Percentiles rank a stretch among this genome's conserved stretches.
Evolutionary conservation across 805 yeast species (phyloP).

Genomic region (Groenewaldozyma salmanticensis): DNA sequence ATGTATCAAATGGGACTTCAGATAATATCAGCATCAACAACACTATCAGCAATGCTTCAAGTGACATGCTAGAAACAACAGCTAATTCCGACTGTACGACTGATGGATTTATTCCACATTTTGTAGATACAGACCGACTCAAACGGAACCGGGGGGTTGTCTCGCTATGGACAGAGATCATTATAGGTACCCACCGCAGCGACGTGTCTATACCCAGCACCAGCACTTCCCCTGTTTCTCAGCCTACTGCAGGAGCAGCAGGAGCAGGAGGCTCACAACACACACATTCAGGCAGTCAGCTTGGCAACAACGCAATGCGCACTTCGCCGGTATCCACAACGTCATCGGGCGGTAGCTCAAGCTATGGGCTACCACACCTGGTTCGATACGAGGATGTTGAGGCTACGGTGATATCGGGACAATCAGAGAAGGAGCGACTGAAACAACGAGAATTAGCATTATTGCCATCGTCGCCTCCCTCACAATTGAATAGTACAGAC

Average conservation of each 20-base stretch:
- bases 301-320: no score
- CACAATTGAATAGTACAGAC: no score
- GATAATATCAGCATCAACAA: not conserved
- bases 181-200: slow-evolving; percentile 55
- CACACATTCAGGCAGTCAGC: no score
- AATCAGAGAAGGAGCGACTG: slow-evolving; percentile 49
- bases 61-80: not conserved
- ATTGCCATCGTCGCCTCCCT: slow-evolving; percentile 50
- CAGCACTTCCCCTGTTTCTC: not conserved
- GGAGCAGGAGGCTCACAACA: not conserved
- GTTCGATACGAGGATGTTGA: not conserved
- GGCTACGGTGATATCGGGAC: slow-evolving; percentile 1
- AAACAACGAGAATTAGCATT: slow-evolving; percentile 47
- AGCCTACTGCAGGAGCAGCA: not conserved
- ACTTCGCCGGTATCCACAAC: slow-evolving; percentile 1
- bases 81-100: slow-evolving; percentile 10
- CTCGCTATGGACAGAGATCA: slow-evolving; percentile 69
- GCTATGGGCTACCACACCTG: not conserved
- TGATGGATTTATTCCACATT: slow-evolving; percentile 14
- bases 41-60: not conserved
- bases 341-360: not conserved
- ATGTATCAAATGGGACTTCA: not conserved
- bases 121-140: slow-evolving; percentile 70
- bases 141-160: slow-evolving; percentile 69
- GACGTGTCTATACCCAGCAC: not conserved